Base-by-base conservation (phyloP, 108 stramenopile genomes). In the Cyclotella cryptica region DNA sequence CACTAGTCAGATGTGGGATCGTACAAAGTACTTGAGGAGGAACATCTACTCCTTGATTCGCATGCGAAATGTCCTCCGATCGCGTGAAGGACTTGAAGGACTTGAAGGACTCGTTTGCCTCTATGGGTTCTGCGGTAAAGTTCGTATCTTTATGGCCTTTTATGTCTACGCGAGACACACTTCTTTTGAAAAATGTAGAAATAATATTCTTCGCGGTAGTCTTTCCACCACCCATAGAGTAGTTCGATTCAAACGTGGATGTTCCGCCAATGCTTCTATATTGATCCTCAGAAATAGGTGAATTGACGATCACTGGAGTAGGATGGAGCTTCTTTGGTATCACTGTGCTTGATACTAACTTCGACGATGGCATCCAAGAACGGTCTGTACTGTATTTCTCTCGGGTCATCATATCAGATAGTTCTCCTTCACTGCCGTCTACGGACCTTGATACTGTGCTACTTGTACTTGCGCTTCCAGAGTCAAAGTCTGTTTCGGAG, bases 391-490 rank as follows among this genome's bases (percentile, higher is more conserved):
- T 45, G 44, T n/a, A 45, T 14, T 19, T 18, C 7, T 53, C 52
- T 19, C 11, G 15, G 52, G 7, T 19, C 7, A 53, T n/a, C 52
- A 53, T 53, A n/a, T 53, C 52, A 53, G 52, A n/a, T 18, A 53
- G 11, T 19, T 53, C 52, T 14, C n/a, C 52, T 14, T 53, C 52
- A 19, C n/a, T 19, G 22, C 30, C 58, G 11, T 59, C 27, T 9
- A 9, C 22, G 29, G 24, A 29, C 9, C 30, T 7, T n/a, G 53
- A n/a, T n/a, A 19, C 53, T n/a, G 58, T 30, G 58, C 58, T 59
- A 18, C 58, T 59, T 7, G 58, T 59, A 11, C 28, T 59, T 59
- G 58, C 58, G 29, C 58, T 59, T 10, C 27, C 58, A 28, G 58
- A 59, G 18, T 59, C 58, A 59, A 29, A 59, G 58, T 26, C 58